A percentile compares a stretch with the other conserved stretches of the same genome.
Evolutionary conservation across 495 filamentous ascomycete species (phyloP).

Genomic region (Patellaria atrata): DNA sequence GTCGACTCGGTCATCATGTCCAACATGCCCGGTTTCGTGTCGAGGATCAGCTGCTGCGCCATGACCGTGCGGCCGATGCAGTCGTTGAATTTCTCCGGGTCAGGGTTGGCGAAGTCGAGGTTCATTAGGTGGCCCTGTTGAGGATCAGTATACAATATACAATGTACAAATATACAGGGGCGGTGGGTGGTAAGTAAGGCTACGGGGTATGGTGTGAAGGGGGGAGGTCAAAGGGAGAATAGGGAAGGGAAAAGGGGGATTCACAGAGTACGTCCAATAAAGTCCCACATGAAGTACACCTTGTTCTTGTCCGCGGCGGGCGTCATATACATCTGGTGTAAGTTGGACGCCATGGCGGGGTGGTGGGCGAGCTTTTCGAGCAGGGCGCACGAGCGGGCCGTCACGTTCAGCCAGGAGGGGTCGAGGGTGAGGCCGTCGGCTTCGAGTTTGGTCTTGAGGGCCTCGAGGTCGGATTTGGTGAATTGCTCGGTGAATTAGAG

Average conservation of each 20-base stretch:
- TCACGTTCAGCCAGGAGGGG: too few relatives aligned
- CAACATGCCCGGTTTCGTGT: slow-evolving; percentile 13
- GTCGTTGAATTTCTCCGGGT: slow-evolving; percentile 8
- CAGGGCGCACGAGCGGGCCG: too few relatives aligned
- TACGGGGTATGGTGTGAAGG: too few relatives aligned
- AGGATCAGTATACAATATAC: not conserved
- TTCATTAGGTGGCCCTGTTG: slow-evolving; percentile 3
- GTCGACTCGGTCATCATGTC: slow-evolving; percentile 13
- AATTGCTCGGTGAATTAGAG: too few relatives aligned
- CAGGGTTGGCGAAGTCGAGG: not conserved
- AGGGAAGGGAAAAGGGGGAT: too few relatives aligned
- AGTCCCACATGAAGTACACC: slow-evolving; percentile 30
- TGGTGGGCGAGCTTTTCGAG: slow-evolving; percentile 24
- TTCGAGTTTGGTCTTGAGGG: too few relatives aligned
- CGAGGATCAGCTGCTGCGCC: slow-evolving; percentile 8
- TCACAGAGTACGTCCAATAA: slow-evolving; percentile 20
- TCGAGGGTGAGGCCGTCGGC: too few relatives aligned
- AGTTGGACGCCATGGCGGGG: slow-evolving; percentile 24
- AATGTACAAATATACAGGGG: too few relatives aligned
- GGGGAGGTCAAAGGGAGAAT: too few relatives aligned
- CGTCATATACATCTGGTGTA: slow-evolving; percentile 26
- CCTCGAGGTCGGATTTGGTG: too few relatives aligned
- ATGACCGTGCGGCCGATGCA: slow-evolving; percentile 3
- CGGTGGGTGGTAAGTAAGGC: too few relatives aligned
- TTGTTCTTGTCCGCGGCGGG: slow-evolving; percentile 25